phyloP scores from a whole-genome alignment of 2,329 filamentous ascomycete genomes.

The Neonectria coccinea region DNA sequence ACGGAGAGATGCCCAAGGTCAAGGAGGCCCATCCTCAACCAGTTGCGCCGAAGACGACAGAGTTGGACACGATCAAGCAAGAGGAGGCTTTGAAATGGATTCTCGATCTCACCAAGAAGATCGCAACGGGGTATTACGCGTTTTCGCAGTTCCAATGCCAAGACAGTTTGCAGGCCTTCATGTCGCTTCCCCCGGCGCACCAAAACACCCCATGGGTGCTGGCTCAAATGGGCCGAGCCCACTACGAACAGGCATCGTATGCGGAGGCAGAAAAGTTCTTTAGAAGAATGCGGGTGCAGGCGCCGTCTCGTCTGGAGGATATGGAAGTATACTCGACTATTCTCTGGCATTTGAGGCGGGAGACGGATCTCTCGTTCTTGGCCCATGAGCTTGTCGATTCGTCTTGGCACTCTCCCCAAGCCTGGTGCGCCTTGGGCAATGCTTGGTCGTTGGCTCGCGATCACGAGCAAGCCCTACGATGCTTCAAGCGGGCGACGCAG shows the following conservation, averaged over 20 bases:
- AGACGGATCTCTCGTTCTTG: constrained; percentile 90
- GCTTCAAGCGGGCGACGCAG: constrained; percentile 95
- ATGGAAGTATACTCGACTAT: constrained; percentile 99
- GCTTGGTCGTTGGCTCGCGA: constrained; percentile 93
- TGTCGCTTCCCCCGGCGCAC: constrained; percentile 76
- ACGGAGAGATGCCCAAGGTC: constrained; percentile 67
- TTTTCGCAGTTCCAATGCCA: constrained; percentile 83
- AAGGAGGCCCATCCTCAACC: constrained; percentile 57
- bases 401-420: constrained; percentile 89
- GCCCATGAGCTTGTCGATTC: constrained; percentile 90
- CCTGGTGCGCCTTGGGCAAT: constrained; percentile 96
- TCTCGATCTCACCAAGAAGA: constrained; percentile 82
- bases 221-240: constrained; percentile 87
- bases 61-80: constrained; percentile 71
- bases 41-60: constrained; percentile 54
- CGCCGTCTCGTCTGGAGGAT: constrained; percentile 86
- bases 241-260: constrained; percentile 92
- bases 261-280: constrained; percentile 89
- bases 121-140: constrained; percentile 83
- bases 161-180: constrained; percentile 81
- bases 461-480: constrained; percentile 92
- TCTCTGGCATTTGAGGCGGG: constrained; percentile 97
- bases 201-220: constrained; percentile 95
- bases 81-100: constrained; percentile 82
- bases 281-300: constrained; percentile 79